Evolutionary conservation across 2,329 filamentous ascomycete species (phyloP), one percentile per base, ranked within the genome.

Genomic region (Pseudogymnoascus sp.): DNA sequence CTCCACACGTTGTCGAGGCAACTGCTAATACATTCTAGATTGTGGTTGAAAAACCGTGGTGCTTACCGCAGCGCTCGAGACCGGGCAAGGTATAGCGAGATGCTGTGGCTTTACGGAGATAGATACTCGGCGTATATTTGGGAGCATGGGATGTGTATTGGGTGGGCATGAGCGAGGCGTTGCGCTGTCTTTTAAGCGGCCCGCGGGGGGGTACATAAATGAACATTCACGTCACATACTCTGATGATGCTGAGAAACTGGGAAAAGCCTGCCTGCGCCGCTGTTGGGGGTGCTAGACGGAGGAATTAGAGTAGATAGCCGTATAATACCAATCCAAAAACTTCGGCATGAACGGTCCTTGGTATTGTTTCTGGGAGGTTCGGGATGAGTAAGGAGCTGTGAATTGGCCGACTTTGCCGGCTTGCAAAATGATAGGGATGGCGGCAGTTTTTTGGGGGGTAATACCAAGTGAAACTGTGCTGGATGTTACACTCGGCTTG

Each of bases 191-290:
- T 35, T 33, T 56, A 33, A 14, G 29, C 50, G 14, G n/a, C 50
- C 50, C 50, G 29, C 29, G 29, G 29, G 50, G 50, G 50, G 50
- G 50, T 56, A 56, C 50, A 56, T 56, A 56, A 7, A 7, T 33
- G 33, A 29, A 56, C 50, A 7, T 56, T 56, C 50, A 56, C 50
- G 24, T 56, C 50, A 56, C 16, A 56, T 35, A 56, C 50, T 56
- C 29, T 31, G 24, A 53, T 56, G 50, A 33, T 56, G 50, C 19
- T 56, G 29, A 56, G n/a, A 56, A 29, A 29, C 47, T 10, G 44
- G 14, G 44, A 29, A 47, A 40, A 42, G 21, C 44, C 24, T 53
- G 21, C 44, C 24, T 53, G 29, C 50, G 50, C 11, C 29, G 29
- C 29, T 16, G 29, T 5, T 33, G 47, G 4, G 24, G 14, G 29